phyloP scores from a whole-genome alignment of 352 stramenopile species.

The Globisporangium acanthophoron region DNA sequence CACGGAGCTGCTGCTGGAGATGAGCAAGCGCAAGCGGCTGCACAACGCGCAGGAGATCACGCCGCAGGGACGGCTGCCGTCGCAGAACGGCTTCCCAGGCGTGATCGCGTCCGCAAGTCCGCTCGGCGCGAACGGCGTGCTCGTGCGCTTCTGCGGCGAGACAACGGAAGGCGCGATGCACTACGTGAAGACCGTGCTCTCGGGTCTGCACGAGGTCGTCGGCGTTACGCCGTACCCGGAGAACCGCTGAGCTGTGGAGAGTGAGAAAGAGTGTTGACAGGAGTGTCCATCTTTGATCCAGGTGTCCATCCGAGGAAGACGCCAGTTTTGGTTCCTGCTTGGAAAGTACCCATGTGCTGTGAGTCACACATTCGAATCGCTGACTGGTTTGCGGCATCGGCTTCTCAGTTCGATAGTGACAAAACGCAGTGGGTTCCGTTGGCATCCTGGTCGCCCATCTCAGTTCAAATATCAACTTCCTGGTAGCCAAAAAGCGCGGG shows the following conservation, averaged over 20 bases:
- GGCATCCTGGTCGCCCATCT: background rate
- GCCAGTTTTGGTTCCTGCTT: background rate
- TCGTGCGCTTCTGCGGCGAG: constrained; percentile 64
- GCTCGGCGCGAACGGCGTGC: constrained; percentile 48
- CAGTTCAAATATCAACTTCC: background rate
- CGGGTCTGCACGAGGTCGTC: constrained; percentile 44
- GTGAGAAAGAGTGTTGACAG: background rate
- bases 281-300: background rate
- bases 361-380: background rate
- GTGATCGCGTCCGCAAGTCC: constrained; percentile 76
- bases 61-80: constrained; percentile 53
- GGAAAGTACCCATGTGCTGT: background rate
- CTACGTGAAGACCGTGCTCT: constrained; percentile 57
- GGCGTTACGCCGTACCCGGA: constrained; percentile 70
- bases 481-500: background rate
- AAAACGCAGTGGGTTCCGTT: background rate
- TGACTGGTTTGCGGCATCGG: background rate
- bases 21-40: constrained; percentile 72
- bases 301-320: background rate
- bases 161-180: constrained; percentile 56
- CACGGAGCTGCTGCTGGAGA: constrained; percentile 44
- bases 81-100: constrained; percentile 33
- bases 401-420: background rate
- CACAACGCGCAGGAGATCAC: constrained; percentile 65
- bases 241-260: constrained; percentile 35